phyloP scores from a whole-genome alignment of 805 yeast species.

The Yarrowia deformans region DNA sequence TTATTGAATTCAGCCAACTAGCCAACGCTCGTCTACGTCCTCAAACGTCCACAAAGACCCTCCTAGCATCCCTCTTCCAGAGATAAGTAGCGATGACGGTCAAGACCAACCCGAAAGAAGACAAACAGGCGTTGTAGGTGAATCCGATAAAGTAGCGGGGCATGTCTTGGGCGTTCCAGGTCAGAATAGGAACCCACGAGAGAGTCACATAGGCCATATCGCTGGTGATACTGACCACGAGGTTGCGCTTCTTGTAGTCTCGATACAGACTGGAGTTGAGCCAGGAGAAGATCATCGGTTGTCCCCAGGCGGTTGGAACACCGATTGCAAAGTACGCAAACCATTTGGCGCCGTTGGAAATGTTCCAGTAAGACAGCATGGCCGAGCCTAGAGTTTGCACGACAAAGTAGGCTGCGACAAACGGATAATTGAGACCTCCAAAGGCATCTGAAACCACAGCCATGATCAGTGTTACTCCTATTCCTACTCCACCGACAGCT shows the following conservation, averaged over 20 bases:
- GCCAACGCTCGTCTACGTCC: neutral
- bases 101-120: conserved; percentile 8
- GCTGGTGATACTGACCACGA: conserved; percentile 5
- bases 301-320: conserved; percentile 26
- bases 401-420: conserved; percentile 15
- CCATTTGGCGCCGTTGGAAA: conserved; percentile 13
- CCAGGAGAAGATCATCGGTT: conserved; percentile 24
- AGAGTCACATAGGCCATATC: conserved; percentile 4
- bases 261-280: neutral
- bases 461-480: neutral
- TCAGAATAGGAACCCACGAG: conserved; percentile 1
- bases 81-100: neutral
- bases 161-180: conserved; percentile 22
- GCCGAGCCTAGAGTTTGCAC: conserved; percentile 50
- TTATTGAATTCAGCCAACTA: neutral
- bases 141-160: conserved; percentile 8
- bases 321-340: conserved; percentile 22
- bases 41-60: neutral
- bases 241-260: conserved; percentile 5
- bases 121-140: conserved; percentile 17
- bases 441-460: conserved; percentile 13
- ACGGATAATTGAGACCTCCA: conserved; percentile 13
- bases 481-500: neutral
- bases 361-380: conserved; percentile 51
- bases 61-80: conserved; percentile 3